Percentiles rank a stretch among this genome's conserved stretches.
Evolutionary conservation across 495 filamentous ascomycete species (phyloP).

Genomic region (Mycothermus thermophilus): DNA sequence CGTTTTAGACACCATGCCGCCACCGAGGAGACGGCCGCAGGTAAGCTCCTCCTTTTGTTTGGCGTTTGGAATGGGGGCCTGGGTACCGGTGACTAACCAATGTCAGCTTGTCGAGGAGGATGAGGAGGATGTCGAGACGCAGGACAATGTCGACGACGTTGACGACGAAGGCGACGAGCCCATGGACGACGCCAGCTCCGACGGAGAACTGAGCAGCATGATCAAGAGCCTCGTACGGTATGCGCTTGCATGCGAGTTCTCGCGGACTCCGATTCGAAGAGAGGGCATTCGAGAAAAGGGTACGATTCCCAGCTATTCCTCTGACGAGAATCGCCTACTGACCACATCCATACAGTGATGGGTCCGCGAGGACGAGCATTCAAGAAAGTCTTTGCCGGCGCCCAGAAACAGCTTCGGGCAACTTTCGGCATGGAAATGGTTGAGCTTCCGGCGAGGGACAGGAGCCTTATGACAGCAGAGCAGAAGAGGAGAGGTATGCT

Average conservation of each 20-base stretch:
- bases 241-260: conserved; percentile 75
- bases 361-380: conserved; percentile 45
- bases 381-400: conserved; percentile 51
- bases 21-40: conserved; percentile 4
- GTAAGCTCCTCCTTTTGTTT: neutral
- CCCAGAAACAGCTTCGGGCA: conserved; percentile 48
- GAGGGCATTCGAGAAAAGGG: conserved; percentile 67
- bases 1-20: conserved; percentile 4
- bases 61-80: too few species aligned
- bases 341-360: conserved; percentile 29
- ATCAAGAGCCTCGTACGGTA: conserved; percentile 87
- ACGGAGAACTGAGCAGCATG: conserved; percentile 37
- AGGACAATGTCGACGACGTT: too few species aligned
- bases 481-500: conserved; percentile 43
- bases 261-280: conserved; percentile 61
- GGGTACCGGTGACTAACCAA: too few species aligned
- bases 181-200: conserved; percentile 23
- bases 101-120: conserved; percentile 8
- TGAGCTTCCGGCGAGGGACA: conserved; percentile 69
- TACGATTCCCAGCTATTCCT: conserved; percentile 5
- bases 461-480: conserved; percentile 69
- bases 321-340: neutral
- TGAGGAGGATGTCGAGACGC: conserved; percentile 14
- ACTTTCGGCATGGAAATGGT: conserved; percentile 78
- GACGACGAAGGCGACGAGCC: conserved; percentile 26